Percentiles rank a stretch among this genome's conserved stretches.
Conservation (phyloP, 768 basidiomycete species). For the Lactifluus rugatus region DNA sequence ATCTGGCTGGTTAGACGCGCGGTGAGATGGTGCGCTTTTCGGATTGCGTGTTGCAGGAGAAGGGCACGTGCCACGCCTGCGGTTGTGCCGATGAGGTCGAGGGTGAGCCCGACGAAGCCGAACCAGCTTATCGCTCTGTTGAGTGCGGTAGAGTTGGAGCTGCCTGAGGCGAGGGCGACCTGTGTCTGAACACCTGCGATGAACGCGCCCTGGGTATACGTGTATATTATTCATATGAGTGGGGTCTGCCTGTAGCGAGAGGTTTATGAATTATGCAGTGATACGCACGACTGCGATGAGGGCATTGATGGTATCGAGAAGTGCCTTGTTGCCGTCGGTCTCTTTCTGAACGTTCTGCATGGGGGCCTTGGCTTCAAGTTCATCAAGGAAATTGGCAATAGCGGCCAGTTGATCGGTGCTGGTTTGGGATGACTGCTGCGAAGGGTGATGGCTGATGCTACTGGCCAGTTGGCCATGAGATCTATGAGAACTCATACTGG, state of each 20-base stretch:
- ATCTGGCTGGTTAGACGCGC: slow-evolving; percentile 1
- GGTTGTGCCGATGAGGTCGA: slow-evolving; percentile 18
- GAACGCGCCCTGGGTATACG: slow-evolving; percentile 12
- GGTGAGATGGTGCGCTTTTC: slow-evolving; percentile 7
- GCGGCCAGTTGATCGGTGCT: slow-evolving; percentile 2
- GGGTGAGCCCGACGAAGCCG: slow-evolving; percentile 17
- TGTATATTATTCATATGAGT: background rate
- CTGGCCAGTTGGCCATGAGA: background rate
- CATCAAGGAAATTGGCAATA: slow-evolving; percentile 4
- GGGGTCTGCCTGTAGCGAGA: background rate
- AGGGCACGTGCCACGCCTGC: slow-evolving; percentile 13
- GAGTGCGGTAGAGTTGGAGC: background rate
- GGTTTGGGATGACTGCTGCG: background rate
- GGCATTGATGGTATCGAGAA: slow-evolving; percentile 17
- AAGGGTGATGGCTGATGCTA: background rate
- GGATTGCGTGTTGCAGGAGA: slow-evolving; percentile 6
- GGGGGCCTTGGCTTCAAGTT: slow-evolving; percentile 3
- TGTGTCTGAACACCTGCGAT: slow-evolving; percentile 19
- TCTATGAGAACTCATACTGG: background rate
- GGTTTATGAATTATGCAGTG: background rate
- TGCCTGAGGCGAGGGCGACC: background rate
- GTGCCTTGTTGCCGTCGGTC: slow-evolving; percentile 6
- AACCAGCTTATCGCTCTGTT: slow-evolving; percentile 11
- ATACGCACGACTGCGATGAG: slow-evolving; percentile 11
- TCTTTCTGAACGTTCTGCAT: background rate